phyloP scores from a whole-genome alignment of 2,329 filamentous ascomycete species.

The Pseudogymnoascus sp. region DNA sequence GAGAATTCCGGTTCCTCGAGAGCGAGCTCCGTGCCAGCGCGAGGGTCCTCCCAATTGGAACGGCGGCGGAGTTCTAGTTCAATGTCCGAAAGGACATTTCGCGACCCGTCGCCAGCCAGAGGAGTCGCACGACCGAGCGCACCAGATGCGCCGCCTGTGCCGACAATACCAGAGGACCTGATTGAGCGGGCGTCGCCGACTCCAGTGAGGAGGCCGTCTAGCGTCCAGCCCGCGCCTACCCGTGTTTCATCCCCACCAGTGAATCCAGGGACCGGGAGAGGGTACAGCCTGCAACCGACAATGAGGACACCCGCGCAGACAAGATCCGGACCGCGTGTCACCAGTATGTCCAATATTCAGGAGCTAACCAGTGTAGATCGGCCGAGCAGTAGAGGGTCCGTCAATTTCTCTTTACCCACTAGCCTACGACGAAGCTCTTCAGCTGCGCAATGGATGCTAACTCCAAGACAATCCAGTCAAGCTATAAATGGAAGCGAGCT shows the following conservation, averaged over 20 bases:
- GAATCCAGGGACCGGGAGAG: constrained; percentile 22
- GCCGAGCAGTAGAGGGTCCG: constrained; percentile 34
- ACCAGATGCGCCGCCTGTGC: constrained; percentile 62
- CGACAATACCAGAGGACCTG: constrained; percentile 53
- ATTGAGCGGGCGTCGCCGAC: constrained; percentile 19
- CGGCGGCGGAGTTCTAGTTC: constrained; percentile 65
- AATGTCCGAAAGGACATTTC: constrained; percentile 84
- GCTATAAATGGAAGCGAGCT: constrained; percentile 36
- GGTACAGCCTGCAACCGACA: constrained; percentile 24
- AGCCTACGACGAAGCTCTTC: constrained; percentile 24
- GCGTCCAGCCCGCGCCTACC: constrained; percentile 30
- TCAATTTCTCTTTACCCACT: constrained; percentile 49
- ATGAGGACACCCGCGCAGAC: constrained; percentile 20
- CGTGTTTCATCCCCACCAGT: constrained; percentile 27
- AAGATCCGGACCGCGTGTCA: constrained; percentile 12
- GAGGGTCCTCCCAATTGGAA: constrained; percentile 43
- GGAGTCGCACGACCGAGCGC: constrained; percentile 31
- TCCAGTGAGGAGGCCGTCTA: constrained; percentile 28
- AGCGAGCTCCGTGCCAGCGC: constrained; percentile 38
- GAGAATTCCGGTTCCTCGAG: constrained; percentile 64
- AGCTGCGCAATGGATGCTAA: constrained; percentile 26
- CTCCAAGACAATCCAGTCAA: constrained; percentile 21
- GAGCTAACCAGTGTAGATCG: constrained; percentile 35
- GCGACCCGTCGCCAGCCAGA: constrained; percentile 60
- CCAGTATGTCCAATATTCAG: constrained; percentile 28